Evolutionary conservation across 2,329 filamentous ascomycete species (phyloP), one percentile per base, ranked within the genome.

Genomic region (Botrytis sinoallii): DNA sequence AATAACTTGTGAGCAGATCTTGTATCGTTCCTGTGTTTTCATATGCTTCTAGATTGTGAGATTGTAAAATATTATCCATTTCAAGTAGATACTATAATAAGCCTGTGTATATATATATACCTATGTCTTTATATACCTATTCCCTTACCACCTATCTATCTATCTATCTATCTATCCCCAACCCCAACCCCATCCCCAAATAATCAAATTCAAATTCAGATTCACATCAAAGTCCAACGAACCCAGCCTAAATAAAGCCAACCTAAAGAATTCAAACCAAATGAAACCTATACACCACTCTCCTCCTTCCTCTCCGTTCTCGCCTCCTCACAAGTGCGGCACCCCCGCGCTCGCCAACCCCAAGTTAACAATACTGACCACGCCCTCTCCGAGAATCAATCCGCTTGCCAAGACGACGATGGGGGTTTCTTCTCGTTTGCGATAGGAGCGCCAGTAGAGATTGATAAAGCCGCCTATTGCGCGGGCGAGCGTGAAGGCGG

Each of bases 321-420:
- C 5, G 2, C 55, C n/a, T 16, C 22, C 42, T 72, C 52, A 68
- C 29, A 93, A 83, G 85, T 96, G 93, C 69, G 93, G 92, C 73
- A 97, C 92, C 5, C 86, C 84, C 16, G 90, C 85, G 81, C 92
- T 95, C 73, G 97, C 94, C 80, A 99, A 84, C 14, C 92, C 84
- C 72, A 99, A 83, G 81, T 98, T 98, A 40, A 96, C 87, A 79
- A 99, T 97, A 80, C 95, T 98, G 76, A 97, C 85, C 76, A 98
- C 89, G 0, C 95, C 95, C 82, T 98, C 95, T 0, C 95, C 94
- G 12, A 99, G 85, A 76, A 99, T 98, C 75, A 98, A 89, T 0
- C 96, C 96, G 74, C 89, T 91, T 0, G 96, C 95, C 57, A 98
- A 84, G n/a, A 98, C 91, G 77, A 98, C 94, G 71, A 98, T 88